phyloP scores from a whole-genome alignment of 352 stramenopile species.

The Pythium volutum region DNA sequence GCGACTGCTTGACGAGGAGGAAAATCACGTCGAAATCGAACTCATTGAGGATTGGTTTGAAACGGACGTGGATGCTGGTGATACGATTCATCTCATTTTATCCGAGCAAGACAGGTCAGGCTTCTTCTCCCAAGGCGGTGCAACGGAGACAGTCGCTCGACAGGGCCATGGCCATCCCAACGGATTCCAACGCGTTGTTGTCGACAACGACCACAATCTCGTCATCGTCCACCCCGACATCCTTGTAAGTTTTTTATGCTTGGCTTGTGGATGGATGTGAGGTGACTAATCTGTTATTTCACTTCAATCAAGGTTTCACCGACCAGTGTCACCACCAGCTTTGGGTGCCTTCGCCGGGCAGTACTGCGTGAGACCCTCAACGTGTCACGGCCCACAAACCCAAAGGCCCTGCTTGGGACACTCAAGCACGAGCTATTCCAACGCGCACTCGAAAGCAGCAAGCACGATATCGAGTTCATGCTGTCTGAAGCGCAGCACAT shows the following conservation, averaged over 20 bases:
- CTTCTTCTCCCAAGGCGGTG: slow-evolving; percentile 34
- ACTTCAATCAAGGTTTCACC: slow-evolving; percentile 55
- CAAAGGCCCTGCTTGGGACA: slow-evolving; percentile 68
- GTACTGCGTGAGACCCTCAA: slow-evolving; percentile 65
- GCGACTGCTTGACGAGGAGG: slow-evolving; percentile 62
- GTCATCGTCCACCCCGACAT: slow-evolving; percentile 77
- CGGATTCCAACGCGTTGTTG: slow-evolving; percentile 3
- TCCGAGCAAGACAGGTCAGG: slow-evolving; percentile 42
- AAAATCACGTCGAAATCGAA: slow-evolving; percentile 53
- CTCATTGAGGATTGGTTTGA: slow-evolving; percentile 79
- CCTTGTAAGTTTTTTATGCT: slow-evolving; percentile 35
- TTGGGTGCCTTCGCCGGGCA: slow-evolving; percentile 63
- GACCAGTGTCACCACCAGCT: slow-evolving; percentile 76
- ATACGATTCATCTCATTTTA: slow-evolving; percentile 80
- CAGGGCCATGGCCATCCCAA: background rate
- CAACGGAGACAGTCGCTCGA: background rate
- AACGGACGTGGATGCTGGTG: slow-evolving; percentile 58
- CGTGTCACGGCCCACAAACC: slow-evolving; percentile 50
- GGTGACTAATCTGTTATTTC: background rate
- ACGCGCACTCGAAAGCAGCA: slow-evolving; percentile 37
- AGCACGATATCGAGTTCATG: slow-evolving; percentile 34
- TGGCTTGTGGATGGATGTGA: background rate
- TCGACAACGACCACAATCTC: slow-evolving; percentile 45
- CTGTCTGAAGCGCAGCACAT: slow-evolving; percentile 42
- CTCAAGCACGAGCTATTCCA: slow-evolving; percentile 87